These are phyloP conservation scores for Fusarium zealandicum DNA, from an alignment of 2,329 filamentous ascomycete species.

Conservation along the genomic window DNA sequence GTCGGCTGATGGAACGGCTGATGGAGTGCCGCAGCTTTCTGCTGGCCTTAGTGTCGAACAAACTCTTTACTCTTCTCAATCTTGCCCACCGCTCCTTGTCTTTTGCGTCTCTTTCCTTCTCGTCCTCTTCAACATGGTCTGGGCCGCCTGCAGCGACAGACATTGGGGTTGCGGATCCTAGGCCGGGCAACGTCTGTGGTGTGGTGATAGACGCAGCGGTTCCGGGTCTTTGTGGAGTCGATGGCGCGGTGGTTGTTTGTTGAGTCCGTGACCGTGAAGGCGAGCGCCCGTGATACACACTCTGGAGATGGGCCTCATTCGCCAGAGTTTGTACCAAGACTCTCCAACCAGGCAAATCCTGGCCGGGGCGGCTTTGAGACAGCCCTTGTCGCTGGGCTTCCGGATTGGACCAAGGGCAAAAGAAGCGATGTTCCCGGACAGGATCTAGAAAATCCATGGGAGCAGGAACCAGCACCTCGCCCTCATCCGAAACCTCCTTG, in stretches of 20 bases:
- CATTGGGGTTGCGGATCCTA: conserved; percentile 14
- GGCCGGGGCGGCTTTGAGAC: conserved; percentile 45
- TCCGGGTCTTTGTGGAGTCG: conserved; percentile 33
- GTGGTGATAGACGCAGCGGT: conserved; percentile 24
- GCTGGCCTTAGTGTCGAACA: conserved; percentile 70
- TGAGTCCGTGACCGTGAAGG: conserved; percentile 21
- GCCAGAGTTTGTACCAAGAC: conserved; percentile 61
- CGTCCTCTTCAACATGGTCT: conserved; percentile 47
- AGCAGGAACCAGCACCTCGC: conserved; percentile 62
- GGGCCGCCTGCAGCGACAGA: conserved; percentile 13
- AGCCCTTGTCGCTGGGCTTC: conserved; percentile 60
- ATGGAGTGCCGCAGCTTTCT: conserved; percentile 57
- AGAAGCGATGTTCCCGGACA: conserved; percentile 77
- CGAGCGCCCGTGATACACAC: conserved; percentile 45
- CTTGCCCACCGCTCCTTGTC: conserved; percentile 79
- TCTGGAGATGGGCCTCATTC: conserved; percentile 64
- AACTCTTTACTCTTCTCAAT: conserved; percentile 73
- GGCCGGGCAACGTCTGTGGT: conserved; percentile 14
- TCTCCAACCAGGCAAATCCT: conserved; percentile 61
- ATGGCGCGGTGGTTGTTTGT: conserved; percentile 22
- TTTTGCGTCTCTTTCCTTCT: conserved; percentile 59
- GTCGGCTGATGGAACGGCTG: conserved; percentile 49
- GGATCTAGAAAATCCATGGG: conserved; percentile 74
- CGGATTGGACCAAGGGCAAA: conserved; percentile 80
- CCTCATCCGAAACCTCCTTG: conserved; percentile 67